A percentile compares a stretch with the other conserved stretches of the same genome.
These are phyloP conservation scores for Lunasporangiospora selenospora DNA, from an alignment of 192 early-diverging fungal species.

Conservation along the genomic window DNA sequence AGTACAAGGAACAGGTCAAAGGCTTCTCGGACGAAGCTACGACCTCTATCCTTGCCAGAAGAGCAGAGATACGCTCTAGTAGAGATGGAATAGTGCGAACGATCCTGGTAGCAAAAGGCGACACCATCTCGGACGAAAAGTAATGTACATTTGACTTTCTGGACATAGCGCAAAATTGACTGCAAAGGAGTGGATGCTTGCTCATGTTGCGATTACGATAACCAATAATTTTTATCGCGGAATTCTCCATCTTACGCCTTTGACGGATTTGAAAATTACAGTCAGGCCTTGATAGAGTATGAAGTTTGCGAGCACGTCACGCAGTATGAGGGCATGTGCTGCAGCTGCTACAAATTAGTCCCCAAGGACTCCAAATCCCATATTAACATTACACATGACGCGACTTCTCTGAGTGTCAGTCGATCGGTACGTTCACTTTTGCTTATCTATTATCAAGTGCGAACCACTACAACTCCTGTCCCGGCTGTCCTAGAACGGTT, in stretches of 20 bases:
- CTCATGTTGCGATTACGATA: no score
- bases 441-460: no score
- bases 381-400: slow-evolving; percentile 40
- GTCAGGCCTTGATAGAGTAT: slow-evolving; percentile 19
- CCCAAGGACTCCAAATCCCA: slow-evolving; percentile 2
- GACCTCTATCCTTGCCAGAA: slow-evolving; percentile 9
- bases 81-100: slow-evolving; percentile 17
- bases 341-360: slow-evolving; percentile 17
- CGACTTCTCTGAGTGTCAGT: slow-evolving; percentile 34
- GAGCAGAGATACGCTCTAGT: slow-evolving; percentile 27
- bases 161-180: no score
- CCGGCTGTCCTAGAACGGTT: no score
- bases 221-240: no score
- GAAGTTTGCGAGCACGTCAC: slow-evolving; percentile 39
- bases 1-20: slow-evolving; percentile 26
- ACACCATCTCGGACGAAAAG: slow-evolving; percentile 14
- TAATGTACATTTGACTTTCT: no score
- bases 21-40: slow-evolving; percentile 27
- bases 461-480: no score
- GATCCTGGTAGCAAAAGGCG: slow-evolving; percentile 18
- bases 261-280: no score
- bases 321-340: slow-evolving; percentile 26
- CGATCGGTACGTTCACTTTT: slow-evolving; percentile 5
- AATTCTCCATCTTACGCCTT: no score
- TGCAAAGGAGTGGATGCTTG: no score